Percentiles rank a stretch among this genome's conserved stretches.
phyloP scores from a whole-genome alignment of 352 stramenopile genomes.

The Pseudoperonospora humuli region DNA sequence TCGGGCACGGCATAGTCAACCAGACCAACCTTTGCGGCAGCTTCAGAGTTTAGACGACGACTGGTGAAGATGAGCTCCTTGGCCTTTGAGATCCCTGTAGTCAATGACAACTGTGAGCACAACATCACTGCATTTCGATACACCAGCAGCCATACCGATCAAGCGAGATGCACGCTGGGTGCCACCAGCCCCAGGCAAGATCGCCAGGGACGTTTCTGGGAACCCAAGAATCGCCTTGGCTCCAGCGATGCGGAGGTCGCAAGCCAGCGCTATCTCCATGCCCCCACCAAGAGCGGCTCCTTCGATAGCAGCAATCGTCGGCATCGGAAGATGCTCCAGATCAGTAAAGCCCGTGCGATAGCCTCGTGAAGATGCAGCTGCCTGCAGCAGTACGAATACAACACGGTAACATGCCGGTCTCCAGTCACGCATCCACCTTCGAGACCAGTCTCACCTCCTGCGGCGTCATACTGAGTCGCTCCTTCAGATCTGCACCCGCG shows the following conservation, averaged over 20 bases:
- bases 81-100: constrained; percentile 70
- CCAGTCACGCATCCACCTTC: not conserved
- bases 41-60: constrained; percentile 61
- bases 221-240: constrained; percentile 82
- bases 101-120: constrained; percentile 1
- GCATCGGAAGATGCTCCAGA: constrained; percentile 86
- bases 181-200: constrained; percentile 89
- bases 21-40: constrained; percentile 80
- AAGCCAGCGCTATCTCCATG: constrained; percentile 88
- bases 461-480: constrained; percentile 82
- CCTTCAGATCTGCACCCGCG: constrained; percentile 85
- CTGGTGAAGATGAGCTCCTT: constrained; percentile 94
- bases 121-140: not conserved
- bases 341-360: constrained; percentile 82
- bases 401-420: not conserved
- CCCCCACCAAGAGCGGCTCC: constrained; percentile 87
- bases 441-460: constrained; percentile 46
- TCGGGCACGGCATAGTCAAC: constrained; percentile 83
- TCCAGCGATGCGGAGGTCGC: constrained; percentile 88
- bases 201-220: constrained; percentile 89
- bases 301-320: constrained; percentile 90
- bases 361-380: constrained; percentile 28
- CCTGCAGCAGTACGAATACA: constrained; percentile 10
- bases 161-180: constrained; percentile 90
- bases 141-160: constrained; percentile 42